Conservation (phyloP, 108 stramenopile genomes). For the Schizochytrium sp. region DNA sequence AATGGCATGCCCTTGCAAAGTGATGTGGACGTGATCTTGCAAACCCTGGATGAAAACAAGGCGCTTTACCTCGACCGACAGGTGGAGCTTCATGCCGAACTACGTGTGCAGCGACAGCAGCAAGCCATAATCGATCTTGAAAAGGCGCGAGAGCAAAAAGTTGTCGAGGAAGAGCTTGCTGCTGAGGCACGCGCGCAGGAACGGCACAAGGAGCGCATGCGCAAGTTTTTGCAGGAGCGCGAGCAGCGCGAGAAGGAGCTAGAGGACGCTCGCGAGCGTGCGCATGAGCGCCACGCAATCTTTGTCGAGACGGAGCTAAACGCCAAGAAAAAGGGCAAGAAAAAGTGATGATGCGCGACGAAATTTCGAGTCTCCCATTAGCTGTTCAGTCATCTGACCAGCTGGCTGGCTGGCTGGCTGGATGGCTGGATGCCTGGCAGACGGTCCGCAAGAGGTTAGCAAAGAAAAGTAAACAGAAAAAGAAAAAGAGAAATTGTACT, state of each 20-base stretch:
- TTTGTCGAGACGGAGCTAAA: neutral
- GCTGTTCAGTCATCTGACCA: too few species aligned
- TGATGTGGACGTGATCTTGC: neutral
- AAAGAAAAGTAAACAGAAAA: too few species aligned
- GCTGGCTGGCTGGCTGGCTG: too few species aligned
- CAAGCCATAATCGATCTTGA: neutral
- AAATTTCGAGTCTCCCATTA: too few species aligned
- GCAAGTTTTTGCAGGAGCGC: neutral
- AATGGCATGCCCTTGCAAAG: neutral
- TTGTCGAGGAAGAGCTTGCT: neutral
- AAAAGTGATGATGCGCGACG: neutral
- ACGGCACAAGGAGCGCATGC: neutral
- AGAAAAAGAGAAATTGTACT: too few species aligned
- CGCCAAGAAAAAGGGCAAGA: neutral
- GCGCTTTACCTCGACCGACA: neutral
- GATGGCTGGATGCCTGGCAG: too few species aligned
- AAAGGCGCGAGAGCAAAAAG: neutral
- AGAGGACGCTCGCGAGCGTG: neutral
- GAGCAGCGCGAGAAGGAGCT: neutral
- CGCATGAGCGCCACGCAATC: neutral
- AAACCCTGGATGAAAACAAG: neutral
- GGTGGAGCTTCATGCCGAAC: neutral
- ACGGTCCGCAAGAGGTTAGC: too few species aligned
- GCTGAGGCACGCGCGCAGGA: neutral
- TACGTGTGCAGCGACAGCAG: neutral